A percentile compares a stretch with the other conserved stretches of the same genome.
Conservation (phyloP, 495 filamentous ascomycete species). For the Parathielavia appendiculata region DNA sequence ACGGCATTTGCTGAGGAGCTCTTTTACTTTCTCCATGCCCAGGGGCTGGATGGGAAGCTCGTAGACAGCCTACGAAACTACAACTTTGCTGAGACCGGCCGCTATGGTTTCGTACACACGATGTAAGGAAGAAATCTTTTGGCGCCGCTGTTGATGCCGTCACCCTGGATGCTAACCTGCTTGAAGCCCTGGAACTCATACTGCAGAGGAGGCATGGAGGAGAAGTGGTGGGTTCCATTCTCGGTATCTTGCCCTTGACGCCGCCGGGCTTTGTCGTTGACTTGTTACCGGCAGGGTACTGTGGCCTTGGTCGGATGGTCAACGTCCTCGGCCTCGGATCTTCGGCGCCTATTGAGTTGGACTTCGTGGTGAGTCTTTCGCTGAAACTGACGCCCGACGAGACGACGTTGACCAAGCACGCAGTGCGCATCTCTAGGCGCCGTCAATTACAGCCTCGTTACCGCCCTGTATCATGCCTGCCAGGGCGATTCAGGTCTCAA, state of each 20-base stretch:
- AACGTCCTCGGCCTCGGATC: conserved; percentile 50
- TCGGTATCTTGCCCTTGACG: not conserved
- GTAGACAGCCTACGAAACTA: conserved; percentile 58
- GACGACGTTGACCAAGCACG: conserved; percentile 1
- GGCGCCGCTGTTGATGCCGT: too few species aligned
- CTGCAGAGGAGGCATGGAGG: conserved; percentile 44
- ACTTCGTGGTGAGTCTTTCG: conserved; percentile 49
- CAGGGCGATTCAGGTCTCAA: conserved; percentile 60
- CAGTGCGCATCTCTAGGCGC: conserved; percentile 76
- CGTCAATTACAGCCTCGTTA: conserved; percentile 61
- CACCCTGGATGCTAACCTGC: not conserved
- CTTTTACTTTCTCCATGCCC: conserved; percentile 62
- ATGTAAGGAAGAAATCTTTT: conserved; percentile 42
- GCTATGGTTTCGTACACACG: conserved; percentile 75
- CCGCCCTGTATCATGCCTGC: conserved; percentile 67
- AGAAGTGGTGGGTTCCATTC: conserved; percentile 50
- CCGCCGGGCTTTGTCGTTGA: not conserved
- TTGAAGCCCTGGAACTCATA: conserved; percentile 48
- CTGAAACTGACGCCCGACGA: not conserved
- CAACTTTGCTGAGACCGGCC: conserved; percentile 64
- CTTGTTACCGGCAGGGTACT: conserved; percentile 42
- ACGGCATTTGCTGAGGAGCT: conserved; percentile 67
- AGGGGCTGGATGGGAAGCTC: conserved; percentile 57
- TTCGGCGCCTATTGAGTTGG: conserved; percentile 48
- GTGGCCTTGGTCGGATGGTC: conserved; percentile 61